These are phyloP conservation scores for Leishmania lainsoni DNA, from an alignment of 208 protist genomes.

Conservation along the genomic window DNA sequence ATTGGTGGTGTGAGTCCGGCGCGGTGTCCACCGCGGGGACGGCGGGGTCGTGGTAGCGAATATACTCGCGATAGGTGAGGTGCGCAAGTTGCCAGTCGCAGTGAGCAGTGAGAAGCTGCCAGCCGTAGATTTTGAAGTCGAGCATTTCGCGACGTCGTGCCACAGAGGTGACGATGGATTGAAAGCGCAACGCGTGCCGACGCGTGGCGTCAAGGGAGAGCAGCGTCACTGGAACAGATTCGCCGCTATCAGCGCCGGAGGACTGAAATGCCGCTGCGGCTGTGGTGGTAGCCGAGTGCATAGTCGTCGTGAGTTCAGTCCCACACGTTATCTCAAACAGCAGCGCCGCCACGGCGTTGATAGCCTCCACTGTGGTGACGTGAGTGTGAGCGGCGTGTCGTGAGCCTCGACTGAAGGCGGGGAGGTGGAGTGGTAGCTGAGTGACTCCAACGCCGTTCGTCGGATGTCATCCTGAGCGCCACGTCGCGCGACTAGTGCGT, in stretches of 20 bases:
- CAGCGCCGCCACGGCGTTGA: slow-evolving; percentile 59
- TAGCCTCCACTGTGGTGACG: slow-evolving; percentile 47
- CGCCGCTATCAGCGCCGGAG: neutral
- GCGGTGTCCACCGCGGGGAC: no score
- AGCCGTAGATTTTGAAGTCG: slow-evolving; percentile 79
- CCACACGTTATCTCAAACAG: slow-evolving; percentile 77
- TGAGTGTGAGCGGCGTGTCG: slow-evolving; percentile 24
- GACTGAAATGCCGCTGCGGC: slow-evolving; percentile 6
- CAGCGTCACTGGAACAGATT: slow-evolving; percentile 13
- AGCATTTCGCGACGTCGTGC: slow-evolving; percentile 30
- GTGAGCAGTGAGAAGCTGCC: slow-evolving; percentile 72
- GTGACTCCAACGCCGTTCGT: neutral
- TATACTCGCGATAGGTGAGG: slow-evolving; percentile 31
- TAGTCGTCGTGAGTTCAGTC: slow-evolving; percentile 43
- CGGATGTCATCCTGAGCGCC: neutral
- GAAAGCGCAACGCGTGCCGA: slow-evolving; percentile 49
- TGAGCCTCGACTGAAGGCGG: neutral
- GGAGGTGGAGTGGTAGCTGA: neutral
- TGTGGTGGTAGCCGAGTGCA: neutral
- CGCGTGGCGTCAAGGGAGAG: slow-evolving; percentile 35
- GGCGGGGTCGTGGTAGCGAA: slow-evolving; percentile 10
- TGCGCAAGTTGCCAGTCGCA: slow-evolving; percentile 66
- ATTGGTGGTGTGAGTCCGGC: neutral
- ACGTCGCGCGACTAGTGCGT: slow-evolving; percentile 19
- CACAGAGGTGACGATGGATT: slow-evolving; percentile 62